Evolutionary conservation across 2,329 filamentous ascomycete genomes (phyloP).

Genomic region (Ilyonectria destructans): DNA sequence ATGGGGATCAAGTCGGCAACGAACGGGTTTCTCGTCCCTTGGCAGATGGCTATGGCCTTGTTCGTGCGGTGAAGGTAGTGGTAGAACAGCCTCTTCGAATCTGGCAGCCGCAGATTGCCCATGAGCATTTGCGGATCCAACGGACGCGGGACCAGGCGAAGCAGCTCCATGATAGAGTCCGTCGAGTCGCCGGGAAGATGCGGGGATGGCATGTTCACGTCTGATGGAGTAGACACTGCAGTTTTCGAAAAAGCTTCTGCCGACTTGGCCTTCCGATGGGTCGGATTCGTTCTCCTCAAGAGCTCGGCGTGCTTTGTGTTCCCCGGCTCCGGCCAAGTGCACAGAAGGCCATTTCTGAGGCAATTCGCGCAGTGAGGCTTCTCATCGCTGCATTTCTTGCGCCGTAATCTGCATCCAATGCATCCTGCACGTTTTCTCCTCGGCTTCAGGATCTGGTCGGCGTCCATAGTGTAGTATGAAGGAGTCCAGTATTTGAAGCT

Average conservation of each 20-base stretch:
- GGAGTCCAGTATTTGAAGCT: not conserved
- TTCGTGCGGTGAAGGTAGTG: slow-evolving; percentile 22
- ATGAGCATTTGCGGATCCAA: slow-evolving; percentile 13
- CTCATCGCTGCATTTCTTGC: slow-evolving; percentile 20
- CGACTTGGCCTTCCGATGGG: not conserved
- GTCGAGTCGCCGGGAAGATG: not conserved
- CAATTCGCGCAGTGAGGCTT: slow-evolving; percentile 20
- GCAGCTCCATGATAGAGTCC: not conserved
- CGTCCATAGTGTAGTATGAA: not conserved
- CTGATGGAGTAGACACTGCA: not conserved
- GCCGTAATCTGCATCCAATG: slow-evolving; percentile 17
- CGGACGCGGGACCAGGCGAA: not conserved
- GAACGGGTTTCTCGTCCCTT: slow-evolving; percentile 5
- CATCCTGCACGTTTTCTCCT: slow-evolving; percentile 7
- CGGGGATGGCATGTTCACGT: not conserved
- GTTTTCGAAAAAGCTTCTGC: not conserved
- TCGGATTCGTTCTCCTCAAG: slow-evolving; percentile 18
- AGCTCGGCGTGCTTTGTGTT: slow-evolving; percentile 14
- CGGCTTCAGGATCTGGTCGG: not conserved
- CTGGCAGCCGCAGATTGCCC: not conserved
- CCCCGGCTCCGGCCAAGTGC: slow-evolving; percentile 21
- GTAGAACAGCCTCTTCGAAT: slow-evolving; percentile 11
- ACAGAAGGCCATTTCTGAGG: slow-evolving; percentile 17
- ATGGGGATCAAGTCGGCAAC: slow-evolving; percentile 13
- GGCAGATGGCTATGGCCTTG: slow-evolving; percentile 22